Evolutionary conservation across 75 land plant species (phyloP).

Genomic region (Pseudotsuga menziesii): DNA sequence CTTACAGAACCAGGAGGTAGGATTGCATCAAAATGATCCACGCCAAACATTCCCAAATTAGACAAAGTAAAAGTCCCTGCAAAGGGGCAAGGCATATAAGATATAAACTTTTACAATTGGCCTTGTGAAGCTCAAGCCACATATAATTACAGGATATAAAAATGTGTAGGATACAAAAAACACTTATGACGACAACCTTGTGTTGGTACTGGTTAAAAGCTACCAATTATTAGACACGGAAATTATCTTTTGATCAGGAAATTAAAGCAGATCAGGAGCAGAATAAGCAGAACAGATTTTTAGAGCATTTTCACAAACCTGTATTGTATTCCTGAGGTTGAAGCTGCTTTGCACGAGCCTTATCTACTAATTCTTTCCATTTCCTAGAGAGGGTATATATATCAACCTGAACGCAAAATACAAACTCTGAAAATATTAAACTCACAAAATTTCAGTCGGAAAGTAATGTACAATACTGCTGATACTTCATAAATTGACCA

Average conservation of each 20-base stretch:
- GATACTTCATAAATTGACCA: not conserved
- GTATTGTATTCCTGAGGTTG: constrained; percentile 77
- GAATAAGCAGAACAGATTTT: not conserved
- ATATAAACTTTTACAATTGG: no score
- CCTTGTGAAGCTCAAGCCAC: no score
- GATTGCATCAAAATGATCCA: constrained; percentile 87
- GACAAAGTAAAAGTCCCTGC: constrained; percentile 81
- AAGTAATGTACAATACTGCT: not conserved
- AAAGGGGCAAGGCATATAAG: constrained; percentile 4
- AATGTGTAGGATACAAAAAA: not conserved
- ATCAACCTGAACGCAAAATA: constrained; percentile 43
- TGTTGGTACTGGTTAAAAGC: not conserved
- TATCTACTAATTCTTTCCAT: constrained; percentile 88
- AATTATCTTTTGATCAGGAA: no score
- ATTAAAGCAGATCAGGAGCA: no score
- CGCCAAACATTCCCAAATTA: constrained; percentile 86
- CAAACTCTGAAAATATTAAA: not conserved
- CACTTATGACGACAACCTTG: not conserved
- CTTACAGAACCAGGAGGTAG: constrained; percentile 84
- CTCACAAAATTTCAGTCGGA: not conserved
- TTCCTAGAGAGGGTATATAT: constrained; percentile 74
- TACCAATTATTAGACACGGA: not conserved
- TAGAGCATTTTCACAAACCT: constrained; percentile 29
- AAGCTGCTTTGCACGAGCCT: constrained; percentile 80
- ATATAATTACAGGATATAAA: no score